Evolutionary conservation across 208 protist species (phyloP).

Genomic region (Leptomonas pyrrhocoris): DNA sequence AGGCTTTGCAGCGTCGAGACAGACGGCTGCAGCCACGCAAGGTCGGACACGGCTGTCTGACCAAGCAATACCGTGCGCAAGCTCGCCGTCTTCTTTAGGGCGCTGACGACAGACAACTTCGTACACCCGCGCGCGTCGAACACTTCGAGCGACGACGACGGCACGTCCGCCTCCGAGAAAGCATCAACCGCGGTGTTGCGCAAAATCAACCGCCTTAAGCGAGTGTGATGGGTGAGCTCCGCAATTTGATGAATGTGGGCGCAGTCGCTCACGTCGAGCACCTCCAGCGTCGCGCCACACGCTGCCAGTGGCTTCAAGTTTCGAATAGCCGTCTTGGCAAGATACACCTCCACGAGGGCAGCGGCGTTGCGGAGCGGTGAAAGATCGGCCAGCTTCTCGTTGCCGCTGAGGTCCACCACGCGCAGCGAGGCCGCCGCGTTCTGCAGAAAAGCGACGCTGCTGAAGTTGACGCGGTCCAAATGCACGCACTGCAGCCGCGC

Average conservation of each 20-base stretch:
- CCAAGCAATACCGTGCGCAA: conserved; percentile 7
- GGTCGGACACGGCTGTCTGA: conserved; percentile 9
- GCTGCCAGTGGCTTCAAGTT: conserved; percentile 1
- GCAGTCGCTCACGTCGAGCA: conserved; percentile 13
- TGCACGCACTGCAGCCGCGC: background rate
- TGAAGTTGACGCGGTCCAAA: background rate
- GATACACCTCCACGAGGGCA: conserved; percentile 6
- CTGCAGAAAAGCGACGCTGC: background rate
- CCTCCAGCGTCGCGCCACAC: conserved; percentile 9
- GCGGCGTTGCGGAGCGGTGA: background rate
- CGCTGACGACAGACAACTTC: background rate
- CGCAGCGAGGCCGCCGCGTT: background rate
- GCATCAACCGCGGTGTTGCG: background rate
- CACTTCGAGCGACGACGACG: background rate
- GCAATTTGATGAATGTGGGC: background rate
- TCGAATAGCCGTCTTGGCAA: conserved; percentile 2
- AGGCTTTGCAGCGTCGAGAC: background rate
- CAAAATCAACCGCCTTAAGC: background rate
- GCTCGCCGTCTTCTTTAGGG: background rate
- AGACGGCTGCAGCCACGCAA: conserved; percentile 3
- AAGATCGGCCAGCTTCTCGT: conserved; percentile 3
- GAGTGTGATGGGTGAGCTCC: background rate
- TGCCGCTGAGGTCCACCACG: conserved; percentile 14
- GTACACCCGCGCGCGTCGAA: conserved; percentile 2
- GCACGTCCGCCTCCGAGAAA: background rate